phyloP scores from a whole-genome alignment of 176 grass and related monocot genomes.

The Calamus simplicifolius region DNA sequence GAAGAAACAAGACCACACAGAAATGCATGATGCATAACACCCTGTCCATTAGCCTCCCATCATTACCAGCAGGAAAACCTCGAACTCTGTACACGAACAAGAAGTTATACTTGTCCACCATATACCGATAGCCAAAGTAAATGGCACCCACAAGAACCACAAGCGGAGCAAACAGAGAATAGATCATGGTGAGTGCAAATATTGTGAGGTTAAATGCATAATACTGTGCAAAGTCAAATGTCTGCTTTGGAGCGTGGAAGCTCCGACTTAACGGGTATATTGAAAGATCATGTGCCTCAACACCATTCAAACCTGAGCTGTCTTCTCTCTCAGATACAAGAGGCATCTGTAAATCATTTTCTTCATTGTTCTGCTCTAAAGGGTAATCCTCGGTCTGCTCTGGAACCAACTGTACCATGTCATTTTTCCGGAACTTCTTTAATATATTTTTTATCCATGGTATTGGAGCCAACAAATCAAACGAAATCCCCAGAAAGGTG shows the following conservation, averaged over 20 bases:
- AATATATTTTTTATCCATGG: slow-evolving; percentile 94
- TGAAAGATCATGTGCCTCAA: slow-evolving; percentile 75
- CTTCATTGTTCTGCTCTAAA: slow-evolving; percentile 52
- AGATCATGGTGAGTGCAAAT: slow-evolving; percentile 97
- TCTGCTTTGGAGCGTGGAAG: slow-evolving; percentile 93
- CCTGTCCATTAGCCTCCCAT: slow-evolving; percentile 90
- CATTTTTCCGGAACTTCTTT: slow-evolving; percentile 97
- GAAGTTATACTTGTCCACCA: slow-evolving; percentile 99
- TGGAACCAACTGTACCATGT: slow-evolving; percentile 93
- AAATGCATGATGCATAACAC: slow-evolving; percentile 97
- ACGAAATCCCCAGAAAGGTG: slow-evolving; percentile 96
- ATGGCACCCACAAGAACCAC: slow-evolving; percentile 82
- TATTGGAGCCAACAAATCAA: slow-evolving; percentile 86
- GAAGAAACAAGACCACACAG: slow-evolving; percentile 91
- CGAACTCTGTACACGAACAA: slow-evolving; percentile 91
- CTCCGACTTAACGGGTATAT: slow-evolving; percentile 80
- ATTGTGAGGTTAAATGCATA: slow-evolving; percentile 96
- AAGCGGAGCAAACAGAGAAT: slow-evolving; percentile 80
- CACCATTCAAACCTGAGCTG: slow-evolving; percentile 40
- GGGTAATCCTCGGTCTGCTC: slow-evolving; percentile 75
- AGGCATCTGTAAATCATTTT: slow-evolving; percentile 53
- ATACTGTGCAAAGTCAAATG: slow-evolving; percentile 96
- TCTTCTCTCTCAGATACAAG: slow-evolving; percentile 59
- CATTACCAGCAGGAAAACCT: slow-evolving; percentile 94
- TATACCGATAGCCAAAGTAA: slow-evolving; percentile 99